Base-by-base conservation (phyloP, 345 rosid species). In the Murraya koenigii region DNA sequence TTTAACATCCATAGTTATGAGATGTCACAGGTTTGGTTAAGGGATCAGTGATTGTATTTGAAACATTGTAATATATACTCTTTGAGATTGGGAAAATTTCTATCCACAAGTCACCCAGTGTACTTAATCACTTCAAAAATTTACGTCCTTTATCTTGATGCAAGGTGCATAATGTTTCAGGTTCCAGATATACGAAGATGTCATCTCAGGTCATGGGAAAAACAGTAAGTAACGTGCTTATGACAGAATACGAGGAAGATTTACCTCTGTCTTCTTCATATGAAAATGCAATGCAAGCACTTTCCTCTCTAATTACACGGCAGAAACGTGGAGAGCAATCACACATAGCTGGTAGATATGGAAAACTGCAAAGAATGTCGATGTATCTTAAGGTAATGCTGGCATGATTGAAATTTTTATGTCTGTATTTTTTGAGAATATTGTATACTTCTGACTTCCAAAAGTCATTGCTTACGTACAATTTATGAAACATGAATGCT, bases 221-320 rank as follows among this genome's bases (percentile, higher is more conserved):
- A 76, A 75, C 41, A 69, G 79, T 56, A 71, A 72, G 17, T 36
- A 74, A 85, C 61, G 82, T 80, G 71, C 75, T 75, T 59, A 61
- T 74, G 13, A 72, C 84, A 80, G 90, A 83, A 82, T 74, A 69
- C 49, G 47, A 61, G 63, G 87, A 63, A 78, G 86, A 85, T 33
- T 71, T 58, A 47, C 80, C 87, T 79, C 83, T 80, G 80, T 84
- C 88, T 25, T 83, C 84, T 75, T 88, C 89, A 23, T 89, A 94
- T 78, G 98, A 91, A 75, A 81, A 81, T 76, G 95, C 95, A 74
- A 89, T 94, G 98, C 92, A 92, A 75, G 93, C 98, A 38, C 88
- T 94, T 79, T 92, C 97, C 14, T 89, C 94, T 63, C 94, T 91
- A 80, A 92, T 94, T 75, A 84, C 94, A 70, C 83, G 90, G 55